Evolutionary conservation across 805 yeast species (phyloP).

Genomic region (Nakazawaea ernobii): DNA sequence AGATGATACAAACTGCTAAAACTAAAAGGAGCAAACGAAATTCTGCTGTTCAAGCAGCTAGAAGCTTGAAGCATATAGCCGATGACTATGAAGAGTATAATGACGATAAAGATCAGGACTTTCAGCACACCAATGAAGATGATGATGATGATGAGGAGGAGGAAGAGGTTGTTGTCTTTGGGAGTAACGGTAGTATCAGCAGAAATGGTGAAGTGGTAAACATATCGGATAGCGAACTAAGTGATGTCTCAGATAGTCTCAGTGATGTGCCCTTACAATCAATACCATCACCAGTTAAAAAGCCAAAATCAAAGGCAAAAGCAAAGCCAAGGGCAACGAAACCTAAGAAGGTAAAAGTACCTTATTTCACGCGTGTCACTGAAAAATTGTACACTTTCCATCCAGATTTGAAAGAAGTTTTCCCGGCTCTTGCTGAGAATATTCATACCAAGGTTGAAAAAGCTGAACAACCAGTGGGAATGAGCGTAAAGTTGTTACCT

Average conservation of each 20-base stretch:
- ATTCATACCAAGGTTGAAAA: conserved; percentile 36
- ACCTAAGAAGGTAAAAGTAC: conserved; percentile 40
- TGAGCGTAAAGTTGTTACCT: conserved; percentile 72
- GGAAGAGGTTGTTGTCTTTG: conserved; percentile 23
- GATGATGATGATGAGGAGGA: conserved; percentile 38
- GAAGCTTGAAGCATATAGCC: conserved; percentile 18
- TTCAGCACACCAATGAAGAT: conserved; percentile 20
- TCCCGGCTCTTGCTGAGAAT: conserved; percentile 51
- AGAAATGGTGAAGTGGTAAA: conserved; percentile 5
- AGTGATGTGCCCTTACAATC: conserved; percentile 8
- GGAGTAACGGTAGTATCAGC: conserved; percentile 17
- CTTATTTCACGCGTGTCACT: conserved; percentile 68
- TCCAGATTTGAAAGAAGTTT: conserved; percentile 71
- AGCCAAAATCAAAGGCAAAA: conserved; percentile 20
- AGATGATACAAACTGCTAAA: conserved; percentile 6
- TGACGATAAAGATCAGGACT: conserved; percentile 19
- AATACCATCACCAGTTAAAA: conserved; percentile 9
- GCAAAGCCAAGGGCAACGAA: conserved; percentile 17
- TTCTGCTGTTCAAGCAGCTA: conserved; percentile 21
- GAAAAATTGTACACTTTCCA: conserved; percentile 64
- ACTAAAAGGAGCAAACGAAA: conserved; percentile 15
- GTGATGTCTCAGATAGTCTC: conserved; percentile 13
- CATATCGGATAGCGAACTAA: conserved; percentile 16
- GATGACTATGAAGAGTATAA: conserved; percentile 29
- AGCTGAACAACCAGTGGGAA: conserved; percentile 73